phyloP scores from a whole-genome alignment of 495 filamentous ascomycete species.

The Apodospora peruviana region DNA sequence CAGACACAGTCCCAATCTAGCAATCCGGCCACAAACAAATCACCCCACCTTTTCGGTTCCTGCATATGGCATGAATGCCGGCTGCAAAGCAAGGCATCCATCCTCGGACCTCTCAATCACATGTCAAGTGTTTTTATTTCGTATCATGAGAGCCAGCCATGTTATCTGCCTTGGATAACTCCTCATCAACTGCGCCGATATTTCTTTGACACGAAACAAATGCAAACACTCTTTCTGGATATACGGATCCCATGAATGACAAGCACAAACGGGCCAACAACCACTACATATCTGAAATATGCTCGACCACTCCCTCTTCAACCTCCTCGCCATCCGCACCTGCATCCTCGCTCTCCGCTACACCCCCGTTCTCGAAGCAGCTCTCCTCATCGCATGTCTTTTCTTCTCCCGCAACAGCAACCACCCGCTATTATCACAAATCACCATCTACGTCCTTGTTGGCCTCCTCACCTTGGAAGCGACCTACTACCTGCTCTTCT shows the following conservation, averaged over 20 bases:
- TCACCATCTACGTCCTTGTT: slow-evolving; percentile 12
- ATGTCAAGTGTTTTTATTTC: too few species aligned
- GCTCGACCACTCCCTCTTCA: neutral
- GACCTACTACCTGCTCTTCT: slow-evolving; percentile 50
- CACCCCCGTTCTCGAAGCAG: neutral
- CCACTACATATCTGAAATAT: neutral
- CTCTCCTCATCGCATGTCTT: neutral
- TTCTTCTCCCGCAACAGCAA: neutral
- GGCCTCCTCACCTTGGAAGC: slow-evolving; percentile 40
- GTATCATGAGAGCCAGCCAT: too few species aligned
- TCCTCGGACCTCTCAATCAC: too few species aligned
- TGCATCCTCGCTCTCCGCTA: slow-evolving; percentile 13
- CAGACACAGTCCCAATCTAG: too few species aligned
- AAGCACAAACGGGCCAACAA: neutral
- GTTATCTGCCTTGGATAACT: too few species aligned
- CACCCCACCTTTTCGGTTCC: too few species aligned
- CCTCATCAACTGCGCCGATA: too few species aligned
- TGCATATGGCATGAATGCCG: too few species aligned
- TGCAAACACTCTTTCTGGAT: neutral
- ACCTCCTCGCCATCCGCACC: neutral
- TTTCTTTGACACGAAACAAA: too few species aligned
- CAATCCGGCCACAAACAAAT: too few species aligned
- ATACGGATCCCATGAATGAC: neutral
- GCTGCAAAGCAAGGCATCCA: too few species aligned
- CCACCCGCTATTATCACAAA: neutral